A percentile compares a stretch with the other conserved stretches of the same genome.
These are phyloP conservation scores for Tetracentron sinense DNA, from an alignment of 164 flowering plant genomes.

Conservation along the genomic window DNA sequence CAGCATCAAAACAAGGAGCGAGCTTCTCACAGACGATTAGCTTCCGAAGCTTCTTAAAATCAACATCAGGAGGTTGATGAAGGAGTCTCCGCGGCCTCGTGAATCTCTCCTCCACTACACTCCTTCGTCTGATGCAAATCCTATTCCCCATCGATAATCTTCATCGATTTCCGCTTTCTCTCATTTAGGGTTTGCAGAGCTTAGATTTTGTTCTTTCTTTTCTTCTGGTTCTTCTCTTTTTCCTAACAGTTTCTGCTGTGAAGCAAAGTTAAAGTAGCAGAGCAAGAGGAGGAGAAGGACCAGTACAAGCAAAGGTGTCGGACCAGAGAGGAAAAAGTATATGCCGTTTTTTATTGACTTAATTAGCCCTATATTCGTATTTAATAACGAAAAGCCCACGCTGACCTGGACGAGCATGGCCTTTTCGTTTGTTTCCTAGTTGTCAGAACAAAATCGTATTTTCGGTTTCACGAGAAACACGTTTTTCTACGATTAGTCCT, in stretches of 20 bases:
- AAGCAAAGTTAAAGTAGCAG: not conserved
- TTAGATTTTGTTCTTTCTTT: not conserved
- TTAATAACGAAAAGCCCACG: no score
- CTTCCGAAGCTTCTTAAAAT: slow-evolving; percentile 33
- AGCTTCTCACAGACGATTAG: slow-evolving; percentile 26
- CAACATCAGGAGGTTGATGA: slow-evolving; percentile 19
- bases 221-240: not conserved
- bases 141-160: slow-evolving; percentile 29
- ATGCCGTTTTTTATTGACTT: no score
- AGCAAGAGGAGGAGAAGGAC: not conserved
- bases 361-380: not conserved
- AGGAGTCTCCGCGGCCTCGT: slow-evolving; percentile 29
- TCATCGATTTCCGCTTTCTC: slow-evolving; percentile 11
- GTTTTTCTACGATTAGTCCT: no score
- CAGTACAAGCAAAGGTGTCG: not conserved
- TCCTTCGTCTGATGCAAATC: slow-evolving; percentile 16
- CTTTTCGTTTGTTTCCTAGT: no score
- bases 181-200: not conserved
- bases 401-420: no score
- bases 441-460: no score
- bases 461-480: no score
- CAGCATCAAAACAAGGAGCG: slow-evolving; percentile 36
- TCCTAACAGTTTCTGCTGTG: slow-evolving; percentile 5
- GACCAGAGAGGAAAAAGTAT: not conserved
- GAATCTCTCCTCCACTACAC: slow-evolving; percentile 25